Base-by-base conservation (phyloP, 1,139 yeast species). In the Kluyveromyces sp. region DNA sequence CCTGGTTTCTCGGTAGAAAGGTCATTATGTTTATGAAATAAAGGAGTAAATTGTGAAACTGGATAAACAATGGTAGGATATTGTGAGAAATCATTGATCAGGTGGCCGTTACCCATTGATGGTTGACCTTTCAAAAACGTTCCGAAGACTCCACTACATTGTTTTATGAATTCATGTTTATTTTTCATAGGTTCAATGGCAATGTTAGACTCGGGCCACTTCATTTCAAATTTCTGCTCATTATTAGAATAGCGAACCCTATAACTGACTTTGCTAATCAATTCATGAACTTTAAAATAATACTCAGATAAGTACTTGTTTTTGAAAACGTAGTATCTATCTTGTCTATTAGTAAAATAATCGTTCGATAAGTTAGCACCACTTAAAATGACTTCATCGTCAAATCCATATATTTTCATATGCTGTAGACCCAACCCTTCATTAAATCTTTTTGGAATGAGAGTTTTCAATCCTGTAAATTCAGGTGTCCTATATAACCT, bases 321-420 rank as follows among this genome's bases (percentile, higher is more conserved):
- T 43, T 74, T 74, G 66, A 92, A 86, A 26, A 84, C 48, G 56
- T 89, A 84, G 64, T 94, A 94, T 42, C 99, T 72, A 65, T 92
- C 99, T 63, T 92, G 98, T 55, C 99, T 78, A 63, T 92, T 83
- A n/a, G 95, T 85, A 65, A 94, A 92, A 65, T 92, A 92, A 65
- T 92, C 98, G 38, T 78, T 71, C 0, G 96, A 87, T 46, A 92
- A 72, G 59, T 92, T 92, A 3, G 98, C 98, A 3, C 98, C 99
- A 25, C 88, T 79, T 41, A 94, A 72, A 25, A 94, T 76, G 44
- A 92, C 80, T 60, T 89, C 96, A 58, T 89, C 81, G 64, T 92
- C 99, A 59, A 89, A 81, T 1, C 98, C 98, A 62, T 92, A 92
- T 37, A 94, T 74, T 65, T 92, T 92, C 98, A 92, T 94, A 63